These are phyloP conservation scores for Septoria linicola DNA, from an alignment of 2,329 filamentous ascomycete species.

Conservation along the genomic window DNA sequence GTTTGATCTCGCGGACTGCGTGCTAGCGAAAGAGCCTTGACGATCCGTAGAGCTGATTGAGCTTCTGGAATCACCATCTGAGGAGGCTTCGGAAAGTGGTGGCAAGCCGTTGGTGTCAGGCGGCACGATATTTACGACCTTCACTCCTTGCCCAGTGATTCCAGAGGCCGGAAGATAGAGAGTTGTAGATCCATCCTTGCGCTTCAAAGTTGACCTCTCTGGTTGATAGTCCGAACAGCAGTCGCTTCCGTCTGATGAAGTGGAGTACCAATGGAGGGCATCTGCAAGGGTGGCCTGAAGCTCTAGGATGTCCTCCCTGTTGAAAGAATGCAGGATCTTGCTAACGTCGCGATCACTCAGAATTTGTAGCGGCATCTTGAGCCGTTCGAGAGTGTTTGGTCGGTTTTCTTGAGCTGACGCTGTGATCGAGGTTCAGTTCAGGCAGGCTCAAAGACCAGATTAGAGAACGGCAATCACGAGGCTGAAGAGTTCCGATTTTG, in stretches of 20 bases:
- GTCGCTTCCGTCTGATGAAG: conserved; percentile 56
- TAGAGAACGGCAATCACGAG: background rate
- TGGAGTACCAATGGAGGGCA: conserved; percentile 64
- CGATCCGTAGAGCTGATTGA: conserved; percentile 33
- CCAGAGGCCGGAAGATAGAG: conserved; percentile 67
- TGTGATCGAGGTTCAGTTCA: no score
- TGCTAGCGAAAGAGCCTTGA: conserved; percentile 32
- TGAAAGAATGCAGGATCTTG: conserved; percentile 55
- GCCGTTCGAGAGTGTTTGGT: no score
- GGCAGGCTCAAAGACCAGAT: no score
- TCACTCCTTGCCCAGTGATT: conserved; percentile 60
- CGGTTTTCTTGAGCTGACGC: no score
- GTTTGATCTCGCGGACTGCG: conserved; percentile 32
- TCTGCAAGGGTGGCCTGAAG: conserved; percentile 60
- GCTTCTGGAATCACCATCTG: conserved; percentile 27
- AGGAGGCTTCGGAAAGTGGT: conserved; percentile 30
- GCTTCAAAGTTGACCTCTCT: conserved; percentile 59
- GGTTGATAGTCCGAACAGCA: conserved; percentile 63
- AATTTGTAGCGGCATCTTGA: conserved; percentile 59
- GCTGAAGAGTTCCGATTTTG: no score
- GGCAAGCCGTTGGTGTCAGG: conserved; percentile 32
- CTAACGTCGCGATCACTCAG: conserved; percentile 58
- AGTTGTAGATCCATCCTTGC: conserved; percentile 61
- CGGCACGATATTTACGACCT: conserved; percentile 59
- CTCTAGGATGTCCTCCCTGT: conserved; percentile 56